Evolutionary conservation across 495 filamentous ascomycete species (phyloP).

Genomic region (Choiromyces venosus): DNA sequence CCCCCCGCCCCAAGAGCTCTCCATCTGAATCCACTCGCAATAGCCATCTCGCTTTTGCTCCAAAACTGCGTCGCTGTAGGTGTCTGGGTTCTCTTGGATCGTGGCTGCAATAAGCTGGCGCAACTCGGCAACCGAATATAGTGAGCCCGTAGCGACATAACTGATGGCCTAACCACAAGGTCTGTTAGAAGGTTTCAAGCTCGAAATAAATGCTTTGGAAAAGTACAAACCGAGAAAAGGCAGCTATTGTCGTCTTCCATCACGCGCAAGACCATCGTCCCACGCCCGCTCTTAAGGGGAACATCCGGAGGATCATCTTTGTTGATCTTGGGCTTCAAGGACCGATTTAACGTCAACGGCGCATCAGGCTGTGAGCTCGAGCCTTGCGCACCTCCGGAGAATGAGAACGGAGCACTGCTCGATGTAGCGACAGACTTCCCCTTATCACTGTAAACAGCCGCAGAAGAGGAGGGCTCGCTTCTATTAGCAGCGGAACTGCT

Average conservation of each 20-base stretch:
- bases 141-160: conserved; percentile 63
- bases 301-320: conserved; percentile 63
- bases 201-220: not conserved
- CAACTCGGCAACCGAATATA: conserved; percentile 63
- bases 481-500: conserved; percentile 16
- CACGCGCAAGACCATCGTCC: conserved; percentile 73
- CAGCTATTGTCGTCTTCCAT: conserved; percentile 98
- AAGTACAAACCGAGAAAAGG: conserved; percentile 68
- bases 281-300: conserved; percentile 55
- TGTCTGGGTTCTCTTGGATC: conserved; percentile 65
- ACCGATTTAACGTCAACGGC: conserved; percentile 27
- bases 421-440: conserved; percentile 7
- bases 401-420: conserved; percentile 22
- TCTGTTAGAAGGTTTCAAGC: not conserved
- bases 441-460: conserved; percentile 20
- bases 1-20: conserved; percentile 81
- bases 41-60: conserved; percentile 71
- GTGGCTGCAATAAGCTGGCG: conserved; percentile 74
- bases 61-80: conserved; percentile 70
- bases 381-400: conserved; percentile 19
- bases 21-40: conserved; percentile 74
- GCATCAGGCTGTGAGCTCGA: conserved; percentile 9
- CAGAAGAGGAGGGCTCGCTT: conserved; percentile 17
- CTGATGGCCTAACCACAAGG: conserved; percentile 46
- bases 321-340: conserved; percentile 44